Evolutionary conservation across 2,329 filamentous ascomycete genomes (phyloP).

Genomic region (Xylariaceae sp.): DNA sequence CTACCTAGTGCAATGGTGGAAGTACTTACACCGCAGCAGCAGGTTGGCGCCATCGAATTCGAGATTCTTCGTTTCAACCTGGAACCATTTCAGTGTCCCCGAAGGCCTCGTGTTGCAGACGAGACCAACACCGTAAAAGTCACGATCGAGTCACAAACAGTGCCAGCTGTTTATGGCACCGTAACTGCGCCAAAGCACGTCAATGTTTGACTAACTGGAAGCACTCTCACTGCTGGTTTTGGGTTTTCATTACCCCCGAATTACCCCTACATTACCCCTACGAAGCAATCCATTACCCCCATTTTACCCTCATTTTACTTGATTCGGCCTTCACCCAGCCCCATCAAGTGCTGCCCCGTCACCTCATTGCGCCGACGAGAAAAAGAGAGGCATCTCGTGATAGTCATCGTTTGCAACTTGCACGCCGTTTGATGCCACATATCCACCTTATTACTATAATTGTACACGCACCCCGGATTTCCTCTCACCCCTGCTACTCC

Average conservation of each 20-base stretch:
- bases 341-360: conserved; percentile 24
- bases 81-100: too few relatives aligned
- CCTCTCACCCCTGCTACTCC: too few relatives aligned
- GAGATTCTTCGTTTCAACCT: too few relatives aligned
- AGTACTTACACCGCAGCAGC: too few relatives aligned
- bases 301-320: conserved; percentile 27
- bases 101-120: too few relatives aligned
- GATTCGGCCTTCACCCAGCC: conserved; percentile 25
- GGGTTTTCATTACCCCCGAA: conserved; percentile 15
- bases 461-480: too few relatives aligned
- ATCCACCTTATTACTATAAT: too few relatives aligned
- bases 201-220: conserved; percentile 18
- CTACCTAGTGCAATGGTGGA: too few relatives aligned
- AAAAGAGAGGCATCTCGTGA: conserved; percentile 25
- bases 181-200: conserved; percentile 11
- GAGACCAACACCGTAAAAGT: too few relatives aligned
- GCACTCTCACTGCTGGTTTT: conserved; percentile 16
- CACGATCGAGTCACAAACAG: conserved; percentile 3
- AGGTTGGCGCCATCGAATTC: too few relatives aligned
- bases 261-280: neutral
- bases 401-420: conserved; percentile 15
- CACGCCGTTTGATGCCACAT: too few relatives aligned
- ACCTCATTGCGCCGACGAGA: conserved; percentile 27
- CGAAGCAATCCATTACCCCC: conserved; percentile 28
- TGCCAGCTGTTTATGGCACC: conserved; percentile 6